Evolutionary conservation across 2,329 filamentous ascomycete species (phyloP).

Genomic region (Diaporthe eres): DNA sequence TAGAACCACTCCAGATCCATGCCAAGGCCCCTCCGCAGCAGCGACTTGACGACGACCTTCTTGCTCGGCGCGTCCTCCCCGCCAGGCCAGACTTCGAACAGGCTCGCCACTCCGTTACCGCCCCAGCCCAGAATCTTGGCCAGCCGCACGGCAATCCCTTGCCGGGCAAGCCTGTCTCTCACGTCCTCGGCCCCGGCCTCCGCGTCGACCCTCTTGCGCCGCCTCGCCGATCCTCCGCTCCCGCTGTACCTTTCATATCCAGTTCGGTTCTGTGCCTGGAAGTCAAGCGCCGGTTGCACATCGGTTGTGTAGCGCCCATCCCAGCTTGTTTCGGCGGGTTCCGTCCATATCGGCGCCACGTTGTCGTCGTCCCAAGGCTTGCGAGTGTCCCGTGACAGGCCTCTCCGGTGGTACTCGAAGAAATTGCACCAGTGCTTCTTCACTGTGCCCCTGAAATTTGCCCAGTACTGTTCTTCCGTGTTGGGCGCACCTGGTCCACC

Average conservation of each 20-base stretch:
- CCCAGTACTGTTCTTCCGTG: not conserved
- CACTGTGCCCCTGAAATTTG: not conserved
- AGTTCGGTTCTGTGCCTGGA: not conserved
- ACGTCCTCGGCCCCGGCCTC: not conserved
- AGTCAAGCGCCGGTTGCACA: accelerated
- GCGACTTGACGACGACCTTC: conserved; percentile 26
- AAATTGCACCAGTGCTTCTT: not conserved
- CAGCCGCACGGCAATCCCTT: not conserved
- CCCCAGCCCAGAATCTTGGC: not conserved
- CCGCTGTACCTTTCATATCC: not conserved
- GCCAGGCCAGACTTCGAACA: not conserved
- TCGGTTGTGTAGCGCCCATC: not conserved
- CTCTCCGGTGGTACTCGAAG: conserved; percentile 13
- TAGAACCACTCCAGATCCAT: not conserved
- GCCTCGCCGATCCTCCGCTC: not conserved
- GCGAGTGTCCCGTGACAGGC: not conserved
- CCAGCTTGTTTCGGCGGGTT: not conserved
- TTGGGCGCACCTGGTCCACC: not conserved
- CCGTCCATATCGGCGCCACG: not conserved
- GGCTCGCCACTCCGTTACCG: not conserved
- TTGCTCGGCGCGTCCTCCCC: not conserved
- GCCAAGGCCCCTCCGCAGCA: not conserved
- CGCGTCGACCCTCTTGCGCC: not conserved
- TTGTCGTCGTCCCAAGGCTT: conserved; percentile 6
- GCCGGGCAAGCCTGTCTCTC: not conserved